phyloP scores from a whole-genome alignment of 495 filamentous ascomycete species.

The Daldinia vernicosa region DNA sequence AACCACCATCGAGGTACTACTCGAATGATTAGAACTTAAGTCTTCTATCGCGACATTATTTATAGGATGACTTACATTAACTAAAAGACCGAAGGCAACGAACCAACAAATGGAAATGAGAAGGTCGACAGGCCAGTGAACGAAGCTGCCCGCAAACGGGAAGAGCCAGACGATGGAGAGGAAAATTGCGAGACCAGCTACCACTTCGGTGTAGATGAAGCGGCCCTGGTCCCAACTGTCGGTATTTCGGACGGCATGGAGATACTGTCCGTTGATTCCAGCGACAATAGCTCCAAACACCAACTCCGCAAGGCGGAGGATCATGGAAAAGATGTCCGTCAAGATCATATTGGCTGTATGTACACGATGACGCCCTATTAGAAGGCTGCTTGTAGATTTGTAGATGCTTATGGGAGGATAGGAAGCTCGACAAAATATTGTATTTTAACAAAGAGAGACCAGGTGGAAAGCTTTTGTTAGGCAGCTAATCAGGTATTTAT shows the following conservation, averaged over 20 bases:
- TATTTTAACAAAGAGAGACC: background rate
- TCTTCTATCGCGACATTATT: background rate
- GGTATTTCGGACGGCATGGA: constrained; percentile 45
- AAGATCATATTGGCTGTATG: constrained; percentile 50
- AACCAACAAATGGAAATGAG: constrained; percentile 70
- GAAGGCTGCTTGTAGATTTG: background rate
- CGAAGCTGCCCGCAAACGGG: constrained; percentile 55
- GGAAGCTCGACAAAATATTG: background rate
- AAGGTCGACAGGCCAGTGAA: constrained; percentile 63
- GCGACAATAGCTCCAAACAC: constrained; percentile 59
- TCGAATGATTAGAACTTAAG: constrained; percentile 10
- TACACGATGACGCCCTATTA: constrained; percentile 9
- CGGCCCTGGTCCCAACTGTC: constrained; percentile 53
- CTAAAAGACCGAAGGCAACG: constrained; percentile 68
- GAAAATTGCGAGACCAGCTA: constrained; percentile 58
- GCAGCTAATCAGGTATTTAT: constrained; percentile 37
- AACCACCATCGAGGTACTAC: constrained; percentile 54
- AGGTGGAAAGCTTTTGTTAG: constrained; percentile 1
- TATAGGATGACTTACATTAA: constrained; percentile 55
- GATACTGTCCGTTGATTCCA: constrained; percentile 57
- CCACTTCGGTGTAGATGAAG: constrained; percentile 60
- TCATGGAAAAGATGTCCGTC: constrained; percentile 50
- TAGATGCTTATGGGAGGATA: background rate
- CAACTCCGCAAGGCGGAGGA: constrained; percentile 58
- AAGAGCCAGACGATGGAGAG: constrained; percentile 59